phyloP scores from a whole-genome alignment of 208 protist species.

The Lotmaria passim region DNA sequence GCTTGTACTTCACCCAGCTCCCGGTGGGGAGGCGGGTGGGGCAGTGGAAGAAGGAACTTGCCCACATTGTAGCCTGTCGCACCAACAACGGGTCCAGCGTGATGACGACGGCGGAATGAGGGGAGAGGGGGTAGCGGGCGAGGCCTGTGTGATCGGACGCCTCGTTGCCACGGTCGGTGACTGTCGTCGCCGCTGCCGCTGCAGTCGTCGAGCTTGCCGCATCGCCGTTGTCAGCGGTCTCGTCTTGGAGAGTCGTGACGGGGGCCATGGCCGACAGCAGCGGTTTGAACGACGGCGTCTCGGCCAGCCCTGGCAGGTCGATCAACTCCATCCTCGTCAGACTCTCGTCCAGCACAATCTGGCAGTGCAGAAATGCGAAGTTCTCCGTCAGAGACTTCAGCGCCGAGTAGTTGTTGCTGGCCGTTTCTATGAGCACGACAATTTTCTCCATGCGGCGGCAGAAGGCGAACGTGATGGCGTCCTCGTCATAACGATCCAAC shows the following conservation, averaged over 20 bases:
- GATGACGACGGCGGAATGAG: constrained; percentile 39
- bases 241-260: constrained; percentile 10
- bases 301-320: constrained; percentile 40
- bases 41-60: constrained; percentile 66
- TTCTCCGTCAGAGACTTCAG: constrained; percentile 87
- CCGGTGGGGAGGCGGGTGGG: constrained; percentile 43
- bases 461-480: constrained; percentile 54
- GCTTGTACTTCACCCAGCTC: constrained; percentile 86
- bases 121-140: constrained; percentile 11
- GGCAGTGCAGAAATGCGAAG: constrained; percentile 83
- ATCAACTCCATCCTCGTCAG: constrained; percentile 47
- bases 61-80: constrained; percentile 70
- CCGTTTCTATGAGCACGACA: constrained; percentile 46
- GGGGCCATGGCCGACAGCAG: constrained; percentile 21
- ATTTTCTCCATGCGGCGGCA: constrained; percentile 52
- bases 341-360: constrained; percentile 56
- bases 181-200: background rate
- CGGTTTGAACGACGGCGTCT: constrained; percentile 29
- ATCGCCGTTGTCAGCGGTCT: background rate
- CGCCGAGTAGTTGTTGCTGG: constrained; percentile 81
- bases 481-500: constrained; percentile 42
- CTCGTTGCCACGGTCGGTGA: constrained; percentile 5
- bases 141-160: background rate
- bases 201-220: background rate
- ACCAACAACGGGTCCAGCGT: constrained; percentile 48